Base-by-base conservation (phyloP, 805 yeast species). In the Myxozyma vanderwaltii region DNA sequence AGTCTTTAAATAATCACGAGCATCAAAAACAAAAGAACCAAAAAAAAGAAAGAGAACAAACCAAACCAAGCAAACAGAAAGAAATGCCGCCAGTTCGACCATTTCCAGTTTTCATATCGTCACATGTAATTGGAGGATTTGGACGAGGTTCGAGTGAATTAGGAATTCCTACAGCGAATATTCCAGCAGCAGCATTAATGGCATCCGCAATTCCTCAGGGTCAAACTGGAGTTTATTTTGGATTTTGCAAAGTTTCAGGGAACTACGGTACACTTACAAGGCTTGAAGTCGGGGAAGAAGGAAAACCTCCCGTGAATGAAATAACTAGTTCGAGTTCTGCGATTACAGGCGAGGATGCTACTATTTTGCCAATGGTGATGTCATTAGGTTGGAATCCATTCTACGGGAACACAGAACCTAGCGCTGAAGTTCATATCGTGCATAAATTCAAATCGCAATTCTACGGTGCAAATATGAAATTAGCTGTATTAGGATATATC, bases 381-480 rank as follows among this genome's bases (percentile, higher is more conserved):
- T 89, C 96, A 7, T 80, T 94, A 19, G 99, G 99, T 0, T 89
- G 91, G 88, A 94, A 94, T 70, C 98, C 99, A 39, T 92, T 86
- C 71, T 94, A 84, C 75, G 81, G 85, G 26, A 91, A 94, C 73
- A 78, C 82, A 51, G 81, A 81, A 67, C 89, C 89, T 74, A 85
- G 96, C 0, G 95, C 94, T 2, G 81, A 94, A 68, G 77, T 94
- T 23, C 97, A 94, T 72, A 81, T 94, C 4, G 78, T 94, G 55
- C 95, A 90, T 74, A 75, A 85, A 44, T 94, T 91, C 68, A 56
- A 47, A 24, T 63, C 70, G 0, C 78, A 81, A 63, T 94, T 94
- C 71, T 94, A 94, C 69, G 99, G 99, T 3, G 92, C 96, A 8
- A 63, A 71, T 7, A 80, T 92, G 52, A 79, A 78, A 55, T 84